Evolutionary conservation across 305 asterid species (phyloP).

Genomic region (Fraxinus paxiana): DNA sequence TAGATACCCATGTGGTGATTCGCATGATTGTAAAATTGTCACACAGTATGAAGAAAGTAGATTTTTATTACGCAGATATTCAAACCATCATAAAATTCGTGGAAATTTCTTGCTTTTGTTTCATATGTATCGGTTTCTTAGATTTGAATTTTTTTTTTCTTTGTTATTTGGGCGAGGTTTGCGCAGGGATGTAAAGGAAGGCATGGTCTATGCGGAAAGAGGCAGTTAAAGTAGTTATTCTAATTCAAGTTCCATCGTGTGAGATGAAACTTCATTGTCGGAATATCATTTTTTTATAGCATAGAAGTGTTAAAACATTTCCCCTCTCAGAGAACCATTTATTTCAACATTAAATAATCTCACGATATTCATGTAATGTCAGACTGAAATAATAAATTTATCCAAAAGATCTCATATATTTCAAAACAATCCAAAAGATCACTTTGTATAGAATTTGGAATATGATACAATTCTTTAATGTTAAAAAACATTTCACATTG

Average conservation of each 20-base stretch:
- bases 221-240: conserved; percentile 34
- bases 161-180: conserved; percentile 23
- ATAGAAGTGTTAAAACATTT: not conserved
- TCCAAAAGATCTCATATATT: not conserved
- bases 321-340: not conserved
- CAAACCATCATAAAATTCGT: not conserved
- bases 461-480: not conserved
- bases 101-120: conserved; percentile 4
- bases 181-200: conserved; percentile 24
- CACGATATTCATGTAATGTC: not conserved
- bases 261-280: conserved; percentile 20
- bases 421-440: not conserved
- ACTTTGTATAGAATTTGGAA: not conserved
- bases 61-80: conserved; percentile 2
- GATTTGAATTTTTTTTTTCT: conserved; percentile 2
- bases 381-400: not conserved
- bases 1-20: conserved; percentile 24
- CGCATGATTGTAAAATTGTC: conserved; percentile 24
- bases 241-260: not conserved
- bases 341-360: not conserved
- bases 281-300: not conserved
- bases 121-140: not conserved
- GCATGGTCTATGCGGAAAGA: conserved; percentile 27
- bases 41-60: conserved; percentile 6
- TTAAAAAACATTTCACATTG: not conserved